A percentile compares a stretch with the other conserved stretches of the same genome.
Evolutionary conservation across 108 stramenopile species (phyloP).

Genomic region (Cyclotella sp.): DNA sequence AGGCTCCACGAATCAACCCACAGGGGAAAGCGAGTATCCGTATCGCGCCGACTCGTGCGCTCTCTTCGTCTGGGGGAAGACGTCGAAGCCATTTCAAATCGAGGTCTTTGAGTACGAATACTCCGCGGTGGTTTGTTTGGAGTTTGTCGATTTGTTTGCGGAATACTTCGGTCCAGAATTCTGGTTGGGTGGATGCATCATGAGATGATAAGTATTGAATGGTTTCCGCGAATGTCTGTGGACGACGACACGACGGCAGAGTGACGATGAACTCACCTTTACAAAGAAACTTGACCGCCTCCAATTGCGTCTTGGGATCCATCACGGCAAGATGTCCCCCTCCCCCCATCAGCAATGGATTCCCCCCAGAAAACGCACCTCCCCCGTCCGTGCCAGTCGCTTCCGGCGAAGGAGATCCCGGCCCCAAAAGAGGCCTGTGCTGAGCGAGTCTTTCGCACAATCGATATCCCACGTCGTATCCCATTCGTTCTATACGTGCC

Average conservation of each 20-base stretch:
- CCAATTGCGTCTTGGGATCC: constrained; percentile 72
- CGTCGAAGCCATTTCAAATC: constrained; percentile 80
- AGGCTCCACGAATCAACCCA: constrained; percentile 88
- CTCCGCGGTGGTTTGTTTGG: constrained; percentile 95
- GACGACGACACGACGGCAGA: too few relatives aligned
- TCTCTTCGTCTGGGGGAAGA: constrained; percentile 74
- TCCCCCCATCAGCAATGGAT: constrained; percentile 50
- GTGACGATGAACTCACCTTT: too few relatives aligned
- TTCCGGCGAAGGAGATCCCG: constrained; percentile 57
- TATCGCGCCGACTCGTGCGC: constrained; percentile 78
- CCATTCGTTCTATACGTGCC: constrained; percentile 91
- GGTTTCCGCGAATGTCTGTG: too few relatives aligned
- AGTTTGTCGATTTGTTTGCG: constrained; percentile 95
- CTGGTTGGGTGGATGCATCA: constrained; percentile 13
- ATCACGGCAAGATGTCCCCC: constrained; percentile 44
- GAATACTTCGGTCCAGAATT: constrained; percentile 93
- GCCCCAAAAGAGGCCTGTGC: constrained; percentile 65
- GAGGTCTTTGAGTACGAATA: constrained; percentile 92
- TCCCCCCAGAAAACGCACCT: constrained; percentile 22
- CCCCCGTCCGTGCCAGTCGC: constrained; percentile 55
- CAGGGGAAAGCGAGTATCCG: constrained; percentile 88
- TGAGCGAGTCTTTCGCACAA: constrained; percentile 89
- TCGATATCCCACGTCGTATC: constrained; percentile 91
- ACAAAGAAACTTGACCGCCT: constrained; percentile 95
- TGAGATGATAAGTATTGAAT: too few relatives aligned